Evolutionary conservation across 2,329 filamentous ascomycete genomes (phyloP).

Genomic region (Akanthomyces uredinophilus): DNA sequence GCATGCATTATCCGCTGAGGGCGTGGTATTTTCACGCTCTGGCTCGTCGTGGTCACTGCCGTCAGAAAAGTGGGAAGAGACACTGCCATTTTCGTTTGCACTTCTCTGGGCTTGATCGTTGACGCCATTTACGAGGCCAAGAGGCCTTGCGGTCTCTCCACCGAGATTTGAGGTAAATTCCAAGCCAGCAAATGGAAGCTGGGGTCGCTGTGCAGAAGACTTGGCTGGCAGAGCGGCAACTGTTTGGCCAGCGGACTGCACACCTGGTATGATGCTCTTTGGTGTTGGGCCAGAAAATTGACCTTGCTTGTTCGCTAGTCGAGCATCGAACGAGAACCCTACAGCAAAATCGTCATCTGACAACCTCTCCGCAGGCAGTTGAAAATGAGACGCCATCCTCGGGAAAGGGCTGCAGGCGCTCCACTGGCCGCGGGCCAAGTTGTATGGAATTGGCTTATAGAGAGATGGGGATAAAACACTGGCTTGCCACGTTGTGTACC

Average conservation of each 20-base stretch:
- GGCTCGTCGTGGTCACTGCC: background rate
- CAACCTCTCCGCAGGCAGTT: conserved; percentile 5
- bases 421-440: background rate
- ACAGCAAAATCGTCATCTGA: conserved; percentile 15
- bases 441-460: background rate
- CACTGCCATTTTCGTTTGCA: background rate
- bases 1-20: too few relatives aligned
- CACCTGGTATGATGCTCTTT: background rate
- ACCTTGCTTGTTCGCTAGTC: conserved; percentile 17
- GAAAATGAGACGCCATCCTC: background rate
- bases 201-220: background rate
- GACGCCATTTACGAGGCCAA: background rate
- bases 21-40: background rate
- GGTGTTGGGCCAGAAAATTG: conserved; percentile 16
- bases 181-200: background rate
- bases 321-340: conserved; percentile 18
- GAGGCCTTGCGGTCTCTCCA: background rate
- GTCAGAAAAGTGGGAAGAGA: background rate
- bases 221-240: background rate
- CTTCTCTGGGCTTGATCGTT: background rate
- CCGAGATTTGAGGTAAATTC: background rate
- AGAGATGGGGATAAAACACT: too few relatives aligned
- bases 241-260: background rate
- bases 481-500: background rate
- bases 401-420: background rate